Conservation (phyloP, 352 stramenopile genomes). For the Pythium aquatile region DNA sequence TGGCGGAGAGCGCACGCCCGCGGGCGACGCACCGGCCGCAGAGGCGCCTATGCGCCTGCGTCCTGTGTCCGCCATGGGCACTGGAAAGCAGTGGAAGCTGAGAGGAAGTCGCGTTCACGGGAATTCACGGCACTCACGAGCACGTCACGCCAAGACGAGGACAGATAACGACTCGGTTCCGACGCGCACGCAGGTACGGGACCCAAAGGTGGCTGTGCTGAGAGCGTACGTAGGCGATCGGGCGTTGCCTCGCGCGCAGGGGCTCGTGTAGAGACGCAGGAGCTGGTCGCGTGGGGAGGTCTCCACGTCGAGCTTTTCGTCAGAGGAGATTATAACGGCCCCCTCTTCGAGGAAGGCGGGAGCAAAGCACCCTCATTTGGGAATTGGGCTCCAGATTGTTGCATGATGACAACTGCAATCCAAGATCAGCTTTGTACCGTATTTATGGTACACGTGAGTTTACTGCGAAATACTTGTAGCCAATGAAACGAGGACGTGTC, state of each 20-base stretch:
- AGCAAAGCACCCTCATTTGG: conserved; percentile 5
- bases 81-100: too few species aligned
- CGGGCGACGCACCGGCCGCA: conserved; percentile 1
- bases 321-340: conserved; percentile 16
- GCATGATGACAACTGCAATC: neutral
- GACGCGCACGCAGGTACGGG: neutral
- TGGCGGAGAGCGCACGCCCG: conserved; percentile 23
- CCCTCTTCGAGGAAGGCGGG: conserved; percentile 18
- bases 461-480: neutral
- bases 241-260: neutral
- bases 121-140: neutral
- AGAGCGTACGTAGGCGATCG: neutral
- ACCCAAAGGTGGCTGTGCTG: neutral
- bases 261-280: neutral
- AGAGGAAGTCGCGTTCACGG: neutral
- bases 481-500: conserved; percentile 12
- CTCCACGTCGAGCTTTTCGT: conserved; percentile 18
- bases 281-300: neutral
- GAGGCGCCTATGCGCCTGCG: conserved; percentile 20
- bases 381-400: conserved; percentile 4
- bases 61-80: conserved; percentile 22
- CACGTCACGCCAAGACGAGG: neutral
- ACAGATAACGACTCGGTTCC: neutral
- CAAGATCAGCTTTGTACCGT: conserved; percentile 14
- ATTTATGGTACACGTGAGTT: conserved; percentile 3